Conservation (phyloP, 2,329 filamentous ascomycete genomes). For the Zasmidium angulare region DNA sequence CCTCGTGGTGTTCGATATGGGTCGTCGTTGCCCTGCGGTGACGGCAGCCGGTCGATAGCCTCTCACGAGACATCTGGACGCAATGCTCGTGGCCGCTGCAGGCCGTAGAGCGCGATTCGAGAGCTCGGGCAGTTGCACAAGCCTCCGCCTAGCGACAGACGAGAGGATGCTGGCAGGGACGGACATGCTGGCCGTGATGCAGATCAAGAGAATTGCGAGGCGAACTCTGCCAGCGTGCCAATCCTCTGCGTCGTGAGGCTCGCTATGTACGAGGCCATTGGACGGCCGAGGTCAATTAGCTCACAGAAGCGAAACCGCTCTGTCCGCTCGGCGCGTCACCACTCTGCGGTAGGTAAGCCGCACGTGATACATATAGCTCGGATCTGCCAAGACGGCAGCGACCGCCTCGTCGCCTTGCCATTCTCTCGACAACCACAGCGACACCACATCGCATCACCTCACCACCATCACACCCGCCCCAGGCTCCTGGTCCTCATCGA, state of each 20-base stretch:
- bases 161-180: constrained; percentile 21
- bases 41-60: constrained; percentile 34
- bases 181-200: constrained; percentile 18
- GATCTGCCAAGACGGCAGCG: too few relatives aligned
- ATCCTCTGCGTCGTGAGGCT: neutral
- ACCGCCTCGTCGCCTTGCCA: neutral
- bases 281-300: too few relatives aligned
- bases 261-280: too few relatives aligned
- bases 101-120: constrained; percentile 9
- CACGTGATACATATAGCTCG: too few relatives aligned
- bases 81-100: constrained; percentile 16
- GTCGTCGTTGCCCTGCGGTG: constrained; percentile 36
- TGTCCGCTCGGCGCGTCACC: neutral
- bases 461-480: neutral
- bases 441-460: neutral
- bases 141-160: constrained; percentile 21
- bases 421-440: constrained; percentile 4
- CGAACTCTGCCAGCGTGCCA: neutral
- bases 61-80: constrained; percentile 25
- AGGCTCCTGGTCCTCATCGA: neutral
- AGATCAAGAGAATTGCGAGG: constrained; percentile 13
- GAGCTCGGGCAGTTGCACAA: constrained; percentile 15
- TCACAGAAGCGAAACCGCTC: too few relatives aligned
- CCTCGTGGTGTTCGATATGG: constrained; percentile 31
- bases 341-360: too few relatives aligned